Evolutionary conservation across 2,329 filamentous ascomycete species (phyloP), one percentile per base, ranked within the genome.

Genomic region (Ilyonectria mors-panacis): DNA sequence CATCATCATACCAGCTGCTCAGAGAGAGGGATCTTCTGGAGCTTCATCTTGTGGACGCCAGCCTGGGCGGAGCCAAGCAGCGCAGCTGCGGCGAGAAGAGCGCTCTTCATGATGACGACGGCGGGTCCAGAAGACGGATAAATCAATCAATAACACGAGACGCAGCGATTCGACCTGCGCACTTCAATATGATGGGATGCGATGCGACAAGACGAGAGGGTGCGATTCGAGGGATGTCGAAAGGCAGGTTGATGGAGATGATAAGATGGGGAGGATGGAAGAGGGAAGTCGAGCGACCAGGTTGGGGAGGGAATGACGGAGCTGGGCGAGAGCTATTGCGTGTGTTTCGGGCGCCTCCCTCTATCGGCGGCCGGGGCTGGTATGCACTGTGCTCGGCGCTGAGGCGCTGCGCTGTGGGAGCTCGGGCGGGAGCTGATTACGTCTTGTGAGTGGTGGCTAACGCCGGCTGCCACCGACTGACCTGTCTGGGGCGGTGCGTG

Each of bases 11-110:
- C 95, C 79, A 99, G 89, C 86, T 98, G 96, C 82, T 98, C 94
- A 56, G 91, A 89, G 66, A 99, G 87, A 74, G 96, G 92, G 70
- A 98, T 86, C 92, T 99, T 99, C 89, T 98, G 93, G 79, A 99
- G 92, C 89, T 97, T 96, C 89, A 98, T 92, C 88, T 94, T 97
- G 90, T 98, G 94, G 74, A 97, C 88, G 78, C 91, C 94, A 76
- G 94, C 95, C 80, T 93, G 89, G 80, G 93, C 93, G 81, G 92
- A 91, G 86, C 93, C 93, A 79, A 95, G 88, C 87, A 97, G 90
- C 86, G 91, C 88, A 78, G 91, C 91, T 84, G 94, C 92, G 81
- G 94, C 87, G 80, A 97, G 83, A 78, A 94, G 86, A 84, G 91
- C 86, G 83, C 91, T 91, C 92, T 97, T 98, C 95, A 98, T 98